Evolutionary conservation across 371 early-diverging fungal species (phyloP), one percentile per base, ranked within the genome.

Genomic region (Parasitella parasitica): DNA sequence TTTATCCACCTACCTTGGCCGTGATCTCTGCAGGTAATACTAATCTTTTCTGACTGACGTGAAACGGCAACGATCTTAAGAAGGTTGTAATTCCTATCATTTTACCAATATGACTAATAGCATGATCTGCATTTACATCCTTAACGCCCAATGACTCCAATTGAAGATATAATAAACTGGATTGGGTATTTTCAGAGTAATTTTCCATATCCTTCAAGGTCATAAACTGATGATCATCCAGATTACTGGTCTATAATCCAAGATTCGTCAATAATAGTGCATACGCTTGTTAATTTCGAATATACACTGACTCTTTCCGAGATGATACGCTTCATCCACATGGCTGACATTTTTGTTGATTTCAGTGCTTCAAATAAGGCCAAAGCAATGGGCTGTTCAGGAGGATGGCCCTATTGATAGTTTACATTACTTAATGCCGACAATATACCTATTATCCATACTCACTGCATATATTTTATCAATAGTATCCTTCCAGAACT

Each of bases 31-130:
- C 80, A 4, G 93, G 93, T 26, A 94, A 71, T 35, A 87, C 76
- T 54, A 91, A 68, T 20, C 84, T 71, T 37, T 87, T 80, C 50
- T 89, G 83, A 28, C 81, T 78, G 41, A 89, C 76, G 72, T 90
- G 87, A 59, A 85, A 86, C 11, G 91, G 90, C 16, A 89, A 75
- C 0, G 87, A 87, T 18, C 93, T 75, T 32, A 94, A 66, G 65
- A 91, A 80, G 13, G 90, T 89, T 4, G 89, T 67, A 15, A 96
- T 91, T 7, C 94, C 94, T 54, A 86, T 83, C 50, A 96, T 91
- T 63, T 96, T 93, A 27, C 96, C 97, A 41, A 95, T 80, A 67
- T 96, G 94, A 54, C 93, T 89, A 2, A 93, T 92, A 1, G 90
- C 91, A 76, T 96, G 96, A 74, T 97, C 97, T 0, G 93, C 91